Conservation (phyloP, 2,329 filamentous ascomycete species). For the Diaporthe velutina region DNA sequence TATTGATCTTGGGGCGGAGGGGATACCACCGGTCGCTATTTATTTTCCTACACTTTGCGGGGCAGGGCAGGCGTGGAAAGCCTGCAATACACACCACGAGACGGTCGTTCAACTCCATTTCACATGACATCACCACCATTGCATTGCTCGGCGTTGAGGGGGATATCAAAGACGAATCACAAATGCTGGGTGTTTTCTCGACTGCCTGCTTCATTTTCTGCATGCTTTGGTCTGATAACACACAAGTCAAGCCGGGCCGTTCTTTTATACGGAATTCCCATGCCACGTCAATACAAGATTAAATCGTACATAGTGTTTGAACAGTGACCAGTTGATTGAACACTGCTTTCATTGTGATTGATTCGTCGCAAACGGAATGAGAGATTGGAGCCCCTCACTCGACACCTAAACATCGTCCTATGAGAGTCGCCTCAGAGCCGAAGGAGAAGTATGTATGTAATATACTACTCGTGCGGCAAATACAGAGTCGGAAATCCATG, state of each 20-base stretch:
- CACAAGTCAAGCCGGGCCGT: not conserved
- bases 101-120: constrained; percentile 30
- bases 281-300: not conserved
- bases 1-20: not conserved
- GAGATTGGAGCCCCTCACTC: not conserved
- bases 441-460: not conserved
- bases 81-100: constrained; percentile 28
- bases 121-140: constrained; percentile 31
- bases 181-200: constrained; percentile 28
- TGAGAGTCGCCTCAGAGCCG: not conserved
- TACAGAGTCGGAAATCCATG: not conserved
- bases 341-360: not conserved
- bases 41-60: not conserved
- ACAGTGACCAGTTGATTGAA: not conserved
- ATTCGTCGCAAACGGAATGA: not conserved
- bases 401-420: not conserved
- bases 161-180: constrained; percentile 28
- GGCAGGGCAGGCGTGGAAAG: constrained; percentile 20
- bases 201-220: constrained; percentile 14
- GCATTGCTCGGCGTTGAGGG: constrained; percentile 41
- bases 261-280: not conserved
- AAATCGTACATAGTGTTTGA: not conserved
- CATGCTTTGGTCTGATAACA: constrained; percentile 5
- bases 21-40: constrained; percentile 36
- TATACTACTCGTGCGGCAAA: not conserved